Evolutionary conservation across 768 basidiomycete genomes (phyloP).

Genomic region (Mycena crocata): DNA sequence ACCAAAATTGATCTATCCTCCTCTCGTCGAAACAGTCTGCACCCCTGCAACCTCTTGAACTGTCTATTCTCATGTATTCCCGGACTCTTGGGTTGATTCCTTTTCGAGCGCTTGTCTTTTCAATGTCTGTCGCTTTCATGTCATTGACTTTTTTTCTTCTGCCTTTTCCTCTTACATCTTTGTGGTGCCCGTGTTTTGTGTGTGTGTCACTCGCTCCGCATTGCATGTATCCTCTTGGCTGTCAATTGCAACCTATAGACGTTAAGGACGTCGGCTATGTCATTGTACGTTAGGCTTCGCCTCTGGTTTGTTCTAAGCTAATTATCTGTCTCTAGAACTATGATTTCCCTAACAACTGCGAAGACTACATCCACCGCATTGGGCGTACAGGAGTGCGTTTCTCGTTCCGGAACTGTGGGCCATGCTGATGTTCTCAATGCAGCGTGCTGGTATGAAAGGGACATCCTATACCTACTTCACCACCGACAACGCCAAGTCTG

Average conservation of each 20-base stretch:
- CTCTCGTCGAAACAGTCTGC: conserved; percentile 55
- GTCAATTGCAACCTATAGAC: conserved; percentile 62
- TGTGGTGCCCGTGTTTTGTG: conserved; percentile 43
- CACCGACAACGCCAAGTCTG: conserved; percentile 94
- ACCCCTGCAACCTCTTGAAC: conserved; percentile 61
- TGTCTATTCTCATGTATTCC: conserved; percentile 50
- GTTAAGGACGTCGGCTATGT: conserved; percentile 99
- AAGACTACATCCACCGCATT: conserved; percentile 99
- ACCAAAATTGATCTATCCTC: conserved; percentile 47
- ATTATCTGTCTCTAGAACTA: conserved; percentile 72
- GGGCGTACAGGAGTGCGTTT: conserved; percentile 90
- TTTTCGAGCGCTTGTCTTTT: conserved; percentile 62
- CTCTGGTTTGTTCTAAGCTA: conserved; percentile 4
- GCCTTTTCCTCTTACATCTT: conserved; percentile 45
- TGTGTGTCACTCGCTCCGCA: conserved; percentile 48
- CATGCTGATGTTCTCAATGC: conserved; percentile 34
- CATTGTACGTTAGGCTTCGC: conserved; percentile 69
- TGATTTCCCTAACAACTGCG: conserved; percentile 98
- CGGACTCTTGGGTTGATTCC: conserved; percentile 28
- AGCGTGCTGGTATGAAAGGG: conserved; percentile 94
- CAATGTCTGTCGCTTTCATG: conserved; percentile 45
- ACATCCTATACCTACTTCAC: conserved; percentile 97
- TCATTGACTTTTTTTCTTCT: conserved; percentile 62
- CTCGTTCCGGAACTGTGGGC: neutral
- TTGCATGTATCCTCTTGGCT: conserved; percentile 36